Evolutionary conservation across 1,284 basidiomycete genomes (phyloP), one percentile per base, ranked within the genome.

Genomic region (Trichosporon faecale): DNA sequence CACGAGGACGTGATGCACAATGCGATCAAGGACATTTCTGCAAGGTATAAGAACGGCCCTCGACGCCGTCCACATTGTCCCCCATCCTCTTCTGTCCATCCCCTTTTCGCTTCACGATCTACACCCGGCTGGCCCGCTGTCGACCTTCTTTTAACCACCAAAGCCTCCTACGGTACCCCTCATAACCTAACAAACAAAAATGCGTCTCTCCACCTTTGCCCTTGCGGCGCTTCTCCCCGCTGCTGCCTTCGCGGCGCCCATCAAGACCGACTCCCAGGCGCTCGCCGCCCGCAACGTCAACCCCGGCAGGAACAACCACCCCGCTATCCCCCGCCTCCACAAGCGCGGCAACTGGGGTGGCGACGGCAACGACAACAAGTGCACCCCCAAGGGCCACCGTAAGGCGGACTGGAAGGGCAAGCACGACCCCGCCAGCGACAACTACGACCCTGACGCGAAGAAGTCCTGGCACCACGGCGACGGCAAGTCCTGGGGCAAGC

Each of bases 151-250:
- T 61, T 12, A n/a, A 29, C 57, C 23, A 8, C n/a, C 27, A 61
- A 31, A 31, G 27, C 57, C 27, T 61, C 57, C 27, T 33, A n/a
- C 27, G 29, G 57, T 61, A 57, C 52, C 12, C 3, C n/a, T 18
- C 27, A 31, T 33, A 31, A n/a, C 29, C 16, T 23, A 29, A 11
- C 55, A 25, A 16, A 23, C 8, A 23, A 61, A n/a, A 61, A 61
- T 61, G 57, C 57, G 57, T n/a, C 27, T 61, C 57, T 61, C 57
- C 57, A 33, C 23, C 29, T 61, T 29, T 18, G 57, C 57, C 27
- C 27, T 61, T 7, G 27, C 57, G 18, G 57, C 27, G 4, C 18
- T 31, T 11, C 18, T 61, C 18, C 29, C 57, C 9, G 57, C 57
- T 18, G 18, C 23, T n/a, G 27, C 57, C 14, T 33, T 33, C 29